Conservation (phyloP, 2,329 filamentous ascomycete genomes). For the Talaromyces pinophilus region DNA sequence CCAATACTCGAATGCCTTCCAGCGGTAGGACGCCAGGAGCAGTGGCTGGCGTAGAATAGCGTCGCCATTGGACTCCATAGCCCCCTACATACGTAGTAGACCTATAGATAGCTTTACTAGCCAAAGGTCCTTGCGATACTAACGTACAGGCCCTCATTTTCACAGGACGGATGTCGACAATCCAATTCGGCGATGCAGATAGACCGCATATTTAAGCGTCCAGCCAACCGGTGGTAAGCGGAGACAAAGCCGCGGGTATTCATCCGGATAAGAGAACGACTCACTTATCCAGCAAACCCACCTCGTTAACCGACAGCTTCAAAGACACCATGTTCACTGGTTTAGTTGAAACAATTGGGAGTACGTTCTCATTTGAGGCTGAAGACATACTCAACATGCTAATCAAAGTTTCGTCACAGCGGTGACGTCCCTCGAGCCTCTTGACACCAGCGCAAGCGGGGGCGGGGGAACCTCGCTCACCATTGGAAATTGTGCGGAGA, state of each 20-base stretch:
- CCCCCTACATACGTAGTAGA: not conserved
- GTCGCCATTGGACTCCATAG: conserved; percentile 30
- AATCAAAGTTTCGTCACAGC: conserved; percentile 56
- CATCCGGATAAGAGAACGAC: not conserved
- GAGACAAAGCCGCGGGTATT: conserved; percentile 3
- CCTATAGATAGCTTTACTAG: not conserved
- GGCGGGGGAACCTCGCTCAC: conserved; percentile 86
- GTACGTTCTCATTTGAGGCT: conserved; percentile 56
- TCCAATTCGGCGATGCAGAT: not conserved
- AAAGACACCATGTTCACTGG: conserved; percentile 83
- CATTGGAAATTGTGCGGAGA: conserved; percentile 71
- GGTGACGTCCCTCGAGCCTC: conserved; percentile 75
- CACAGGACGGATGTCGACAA: not conserved
- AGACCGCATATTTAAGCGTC: conserved; percentile 4
- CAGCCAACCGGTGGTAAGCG: conserved; percentile 7
- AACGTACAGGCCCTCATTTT: conserved; percentile 16
- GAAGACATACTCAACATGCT: conserved; percentile 34
- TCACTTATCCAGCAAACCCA: not conserved
- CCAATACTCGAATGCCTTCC: conserved; percentile 82
- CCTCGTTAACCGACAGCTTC: conserved; percentile 13
- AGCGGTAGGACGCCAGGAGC: conserved; percentile 64
- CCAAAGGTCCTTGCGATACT: conserved; percentile 30
- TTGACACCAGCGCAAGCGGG: conserved; percentile 70
- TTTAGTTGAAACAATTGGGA: conserved; percentile 88
- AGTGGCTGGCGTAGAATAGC: conserved; percentile 45